These are phyloP conservation scores for Venturia nashicola DNA, from an alignment of 2,329 filamentous ascomycete genomes.

Conservation along the genomic window DNA sequence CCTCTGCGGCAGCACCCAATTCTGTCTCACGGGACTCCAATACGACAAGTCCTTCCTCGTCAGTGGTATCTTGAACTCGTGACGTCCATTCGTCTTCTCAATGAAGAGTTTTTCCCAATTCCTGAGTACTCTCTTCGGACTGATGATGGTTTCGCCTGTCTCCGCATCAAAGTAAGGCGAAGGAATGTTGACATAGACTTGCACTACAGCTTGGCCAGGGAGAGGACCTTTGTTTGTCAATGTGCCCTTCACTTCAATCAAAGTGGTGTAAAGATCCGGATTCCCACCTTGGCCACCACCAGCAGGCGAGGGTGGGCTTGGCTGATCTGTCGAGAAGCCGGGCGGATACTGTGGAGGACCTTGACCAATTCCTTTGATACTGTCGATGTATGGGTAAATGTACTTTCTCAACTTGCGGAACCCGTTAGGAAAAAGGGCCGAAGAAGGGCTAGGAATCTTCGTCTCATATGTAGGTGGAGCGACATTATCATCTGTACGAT, in stretches of 20 bases:
- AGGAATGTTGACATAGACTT: conserved; percentile 43
- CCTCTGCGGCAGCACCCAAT: conserved; percentile 25
- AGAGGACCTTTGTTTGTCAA: conserved; percentile 51
- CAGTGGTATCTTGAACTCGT: conserved; percentile 23
- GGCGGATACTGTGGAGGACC: conserved; percentile 39
- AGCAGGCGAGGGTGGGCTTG: conserved; percentile 41
- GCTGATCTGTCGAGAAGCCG: conserved; percentile 39
- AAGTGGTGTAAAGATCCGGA: conserved; percentile 48
- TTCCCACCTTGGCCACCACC: conserved; percentile 60
- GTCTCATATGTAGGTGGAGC: conserved; percentile 40
- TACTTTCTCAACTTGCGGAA: conserved; percentile 55
- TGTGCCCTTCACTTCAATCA: conserved; percentile 38
- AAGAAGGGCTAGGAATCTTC: conserved; percentile 41
- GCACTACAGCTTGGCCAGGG: conserved; percentile 41
- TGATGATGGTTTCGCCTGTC: conserved; percentile 39
- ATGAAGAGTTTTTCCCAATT: conserved; percentile 32
- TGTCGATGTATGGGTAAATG: conserved; percentile 58
- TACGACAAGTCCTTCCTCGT: conserved; percentile 29
- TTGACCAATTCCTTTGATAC: conserved; percentile 32
- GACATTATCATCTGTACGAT: conserved; percentile 27
- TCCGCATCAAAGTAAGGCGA: conserved; percentile 26
- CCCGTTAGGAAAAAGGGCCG: conserved; percentile 47
- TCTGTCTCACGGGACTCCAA: conserved; percentile 27
- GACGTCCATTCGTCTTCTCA: conserved; percentile 13
- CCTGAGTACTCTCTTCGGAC: conserved; percentile 25